Evolutionary conservation across 176 grass and related monocot genomes (phyloP).

Genomic region (Eleusine coracana): DNA sequence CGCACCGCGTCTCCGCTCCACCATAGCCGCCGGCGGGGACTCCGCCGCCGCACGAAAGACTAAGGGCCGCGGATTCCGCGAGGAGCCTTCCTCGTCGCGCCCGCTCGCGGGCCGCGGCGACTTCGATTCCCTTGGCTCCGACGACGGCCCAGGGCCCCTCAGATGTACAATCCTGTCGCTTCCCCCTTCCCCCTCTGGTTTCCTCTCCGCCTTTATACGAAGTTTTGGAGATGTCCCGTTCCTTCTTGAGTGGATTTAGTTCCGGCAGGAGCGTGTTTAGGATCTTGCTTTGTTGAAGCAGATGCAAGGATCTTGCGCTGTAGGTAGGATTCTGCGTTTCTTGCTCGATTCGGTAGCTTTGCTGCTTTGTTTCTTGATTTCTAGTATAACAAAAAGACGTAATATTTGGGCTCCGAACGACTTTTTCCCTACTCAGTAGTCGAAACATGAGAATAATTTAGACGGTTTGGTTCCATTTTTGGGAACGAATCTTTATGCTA

Average conservation of each 20-base stretch:
- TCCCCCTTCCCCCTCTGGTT: neutral
- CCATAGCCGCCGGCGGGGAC: constrained; percentile 42
- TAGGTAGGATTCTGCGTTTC: neutral
- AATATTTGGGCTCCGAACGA: no score
- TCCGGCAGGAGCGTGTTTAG: neutral
- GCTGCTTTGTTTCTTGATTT: neutral
- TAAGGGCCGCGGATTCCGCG: constrained; percentile 71
- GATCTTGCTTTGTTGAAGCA: constrained; percentile 3
- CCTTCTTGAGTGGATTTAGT: neutral
- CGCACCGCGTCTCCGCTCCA: constrained; percentile 56
- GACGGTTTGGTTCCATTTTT: no score
- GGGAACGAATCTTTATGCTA: no score
- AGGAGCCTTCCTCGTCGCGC: constrained; percentile 42
- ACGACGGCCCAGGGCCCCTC: constrained; percentile 55
- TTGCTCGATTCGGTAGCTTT: neutral
- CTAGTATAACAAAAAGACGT: no score
- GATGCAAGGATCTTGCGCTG: neutral
- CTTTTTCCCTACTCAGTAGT: no score
- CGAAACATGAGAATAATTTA: no score
- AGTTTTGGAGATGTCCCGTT: neutral
- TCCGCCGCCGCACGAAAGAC: constrained; percentile 43
- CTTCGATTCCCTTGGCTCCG: constrained; percentile 59
- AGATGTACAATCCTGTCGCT: constrained; percentile 43
- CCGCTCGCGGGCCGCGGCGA: constrained; percentile 38
- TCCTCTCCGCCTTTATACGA: neutral